Evolutionary conservation across 2,329 filamentous ascomycete genomes (phyloP).

Genomic region (Byssothecium circinans): DNA sequence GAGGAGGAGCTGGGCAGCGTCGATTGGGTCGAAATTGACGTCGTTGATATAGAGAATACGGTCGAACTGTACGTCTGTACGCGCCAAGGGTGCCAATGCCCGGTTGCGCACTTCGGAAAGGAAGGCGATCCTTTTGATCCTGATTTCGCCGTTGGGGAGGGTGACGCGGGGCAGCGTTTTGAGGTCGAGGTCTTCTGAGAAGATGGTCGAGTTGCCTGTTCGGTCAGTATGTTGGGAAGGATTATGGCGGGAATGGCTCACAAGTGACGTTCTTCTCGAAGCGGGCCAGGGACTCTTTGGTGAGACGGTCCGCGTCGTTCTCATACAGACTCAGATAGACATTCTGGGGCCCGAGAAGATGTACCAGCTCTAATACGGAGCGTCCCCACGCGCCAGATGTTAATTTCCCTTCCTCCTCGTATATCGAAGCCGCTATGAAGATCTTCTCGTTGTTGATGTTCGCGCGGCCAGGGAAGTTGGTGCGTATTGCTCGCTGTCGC

Average conservation of each 20-base stretch:
- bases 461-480: conserved; percentile 43
- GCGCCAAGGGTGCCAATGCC: conserved; percentile 63
- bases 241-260: conserved; percentile 16
- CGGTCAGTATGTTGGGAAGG: not conserved
- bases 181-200: conserved; percentile 62
- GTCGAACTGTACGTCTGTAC: conserved; percentile 58
- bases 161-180: conserved; percentile 60
- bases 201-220: conserved; percentile 52
- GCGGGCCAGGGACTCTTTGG: conserved; percentile 56
- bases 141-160: conserved; percentile 62
- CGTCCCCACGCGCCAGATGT: conserved; percentile 66
- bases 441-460: conserved; percentile 64
- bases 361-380: conserved; percentile 62
- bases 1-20: conserved; percentile 65
- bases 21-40: conserved; percentile 62
- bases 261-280: conserved; percentile 56
- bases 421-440: conserved; percentile 73
- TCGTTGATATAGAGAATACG: conserved; percentile 68
- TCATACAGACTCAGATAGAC: conserved; percentile 75
- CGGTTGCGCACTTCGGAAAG: conserved; percentile 73
- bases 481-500: conserved; percentile 35
- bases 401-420: conserved; percentile 63
- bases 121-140: conserved; percentile 74
- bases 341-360: conserved; percentile 67
- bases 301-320: conserved; percentile 64